Base-by-base conservation (phyloP, 345 rosid species). In the Syzygium grande region DNA sequence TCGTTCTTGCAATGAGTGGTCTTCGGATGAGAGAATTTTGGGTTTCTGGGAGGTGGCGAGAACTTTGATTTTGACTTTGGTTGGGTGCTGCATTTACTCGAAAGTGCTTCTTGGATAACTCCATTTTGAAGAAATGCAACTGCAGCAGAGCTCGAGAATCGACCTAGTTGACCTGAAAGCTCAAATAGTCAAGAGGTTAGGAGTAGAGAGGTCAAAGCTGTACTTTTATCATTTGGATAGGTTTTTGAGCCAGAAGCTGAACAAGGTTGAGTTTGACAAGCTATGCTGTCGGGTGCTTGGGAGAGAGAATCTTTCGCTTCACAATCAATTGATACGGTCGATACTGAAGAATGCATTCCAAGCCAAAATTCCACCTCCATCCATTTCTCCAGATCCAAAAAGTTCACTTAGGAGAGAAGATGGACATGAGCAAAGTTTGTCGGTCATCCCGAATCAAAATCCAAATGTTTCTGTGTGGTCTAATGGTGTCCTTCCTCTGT, bases 401-500 rank as follows among this genome's bases (percentile, higher is more conserved):
- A 84, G 90, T 87, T 90, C 91, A 85, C 90, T 92, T 52, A 88
- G 88, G 86, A 89, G 88, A 90, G 97, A 94, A 88, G 96, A 91
- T 90, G 94, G 93, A 55, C 93, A 90, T 46, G 96, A 92, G 88
- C 97, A 89, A 88, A 91, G 89, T 54, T 94, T 91, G 68, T 87
- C 91, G 25, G 87, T 91, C 84, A 85, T 89, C 88, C 94, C 94
- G 2, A 91, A 88, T 92, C 99, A 94, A 90, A 90, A 86, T 90
- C 93, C 93, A 88, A 96, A 89, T 87, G 87, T 88, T 58, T 89
- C 91, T 85, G 91, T 92, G 87, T 92, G 94, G 93, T 92, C 98
- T 34, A 95, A 95, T 91, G 99, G 99, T 73, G 91, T 93, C 90
- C 92, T 95, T 91, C 92, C 95, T 38, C 90, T 87, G 77, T 95